Conservation (phyloP, 352 stramenopile genomes). For the Pythium folliculosum region DNA sequence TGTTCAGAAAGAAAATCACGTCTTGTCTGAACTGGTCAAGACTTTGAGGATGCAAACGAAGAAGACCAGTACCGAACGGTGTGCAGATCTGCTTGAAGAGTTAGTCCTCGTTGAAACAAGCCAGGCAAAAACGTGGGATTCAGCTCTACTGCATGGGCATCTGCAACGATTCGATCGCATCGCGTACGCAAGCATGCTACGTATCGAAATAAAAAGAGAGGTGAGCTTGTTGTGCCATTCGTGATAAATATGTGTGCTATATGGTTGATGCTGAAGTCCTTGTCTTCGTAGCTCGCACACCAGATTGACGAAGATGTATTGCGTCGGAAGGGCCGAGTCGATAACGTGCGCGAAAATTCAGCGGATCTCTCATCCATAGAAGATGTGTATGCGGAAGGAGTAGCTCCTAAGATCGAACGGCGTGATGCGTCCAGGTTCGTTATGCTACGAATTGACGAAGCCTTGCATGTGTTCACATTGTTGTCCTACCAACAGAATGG, state of each 20-base stretch:
- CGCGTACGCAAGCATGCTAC: conserved; percentile 64
- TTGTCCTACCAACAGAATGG: conserved; percentile 27
- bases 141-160: conserved; percentile 65
- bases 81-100: conserved; percentile 59
- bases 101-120: conserved; percentile 65
- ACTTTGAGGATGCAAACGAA: conserved; percentile 69
- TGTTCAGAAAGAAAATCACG: conserved; percentile 61
- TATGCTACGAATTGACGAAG: background rate
- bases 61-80: conserved; percentile 55
- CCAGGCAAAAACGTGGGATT: conserved; percentile 63
- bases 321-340: conserved; percentile 18
- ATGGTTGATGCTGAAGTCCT: background rate
- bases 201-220: conserved; percentile 74
- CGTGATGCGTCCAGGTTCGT: conserved; percentile 46
- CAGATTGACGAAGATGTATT: conserved; percentile 65
- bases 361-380: background rate
- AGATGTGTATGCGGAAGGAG: background rate
- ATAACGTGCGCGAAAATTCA: background rate
- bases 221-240: conserved; percentile 23
- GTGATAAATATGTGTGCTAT: too few species aligned
- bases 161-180: conserved; percentile 60
- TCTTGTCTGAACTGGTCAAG: conserved; percentile 75
- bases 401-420: conserved; percentile 6
- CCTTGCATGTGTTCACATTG: background rate
- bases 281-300: conserved; percentile 39